A percentile compares a stretch with the other conserved stretches of the same genome.
phyloP scores from a whole-genome alignment of 2,329 filamentous ascomycete genomes.

The Neoarthrinium moseri region DNA sequence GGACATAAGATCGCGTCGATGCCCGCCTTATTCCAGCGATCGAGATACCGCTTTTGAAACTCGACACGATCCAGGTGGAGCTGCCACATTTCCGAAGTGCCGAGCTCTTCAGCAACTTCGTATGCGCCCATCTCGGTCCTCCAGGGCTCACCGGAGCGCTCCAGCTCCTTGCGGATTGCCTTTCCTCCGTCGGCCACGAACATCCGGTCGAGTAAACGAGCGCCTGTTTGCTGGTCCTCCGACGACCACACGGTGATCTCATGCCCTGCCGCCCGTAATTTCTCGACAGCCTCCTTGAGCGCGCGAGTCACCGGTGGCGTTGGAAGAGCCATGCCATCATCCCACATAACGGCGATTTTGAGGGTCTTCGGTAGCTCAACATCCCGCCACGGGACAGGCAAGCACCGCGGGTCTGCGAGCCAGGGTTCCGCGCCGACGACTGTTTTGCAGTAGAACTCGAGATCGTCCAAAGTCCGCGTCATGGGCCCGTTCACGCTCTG shows the following conservation, averaged over 20 bases:
- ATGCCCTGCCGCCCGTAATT: constrained; percentile 44
- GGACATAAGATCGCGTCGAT: constrained; percentile 66
- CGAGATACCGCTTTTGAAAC: constrained; percentile 45
- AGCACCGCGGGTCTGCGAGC: constrained; percentile 54
- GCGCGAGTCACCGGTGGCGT: constrained; percentile 65
- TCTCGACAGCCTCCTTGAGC: constrained; percentile 42
- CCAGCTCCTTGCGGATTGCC: constrained; percentile 37
- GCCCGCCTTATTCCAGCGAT: constrained; percentile 42
- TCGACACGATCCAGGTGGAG: constrained; percentile 43
- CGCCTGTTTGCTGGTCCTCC: constrained; percentile 37
- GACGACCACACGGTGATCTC: constrained; percentile 54
- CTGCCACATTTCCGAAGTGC: constrained; percentile 46
- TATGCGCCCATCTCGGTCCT: constrained; percentile 25
- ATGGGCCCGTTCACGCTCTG: constrained; percentile 64
- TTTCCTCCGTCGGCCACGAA: constrained; percentile 47
- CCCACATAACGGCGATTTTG: constrained; percentile 60
- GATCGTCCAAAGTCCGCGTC: constrained; percentile 52
- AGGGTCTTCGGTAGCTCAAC: constrained; percentile 37
- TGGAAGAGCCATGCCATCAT: constrained; percentile 63
- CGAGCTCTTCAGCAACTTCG: constrained; percentile 32
- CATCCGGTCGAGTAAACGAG: constrained; percentile 39
- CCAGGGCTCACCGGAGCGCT: constrained; percentile 39
- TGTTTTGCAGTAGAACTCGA: constrained; percentile 52
- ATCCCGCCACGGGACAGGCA: constrained; percentile 56
- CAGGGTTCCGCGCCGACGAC: constrained; percentile 54